Conservation (phyloP, 345 rosid genomes). For the Microcos paniculata region DNA sequence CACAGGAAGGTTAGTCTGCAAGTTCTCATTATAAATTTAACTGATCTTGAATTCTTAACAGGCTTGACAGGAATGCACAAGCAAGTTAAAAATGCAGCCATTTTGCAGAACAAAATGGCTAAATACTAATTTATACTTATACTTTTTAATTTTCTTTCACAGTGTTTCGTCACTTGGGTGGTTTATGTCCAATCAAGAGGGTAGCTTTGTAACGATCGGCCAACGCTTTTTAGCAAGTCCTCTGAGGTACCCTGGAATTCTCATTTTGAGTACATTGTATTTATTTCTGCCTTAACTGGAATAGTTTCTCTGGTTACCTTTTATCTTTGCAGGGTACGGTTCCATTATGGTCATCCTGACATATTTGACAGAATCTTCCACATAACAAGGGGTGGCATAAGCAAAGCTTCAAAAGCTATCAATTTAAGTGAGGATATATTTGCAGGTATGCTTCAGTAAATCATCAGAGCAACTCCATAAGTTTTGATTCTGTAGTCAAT, state of each 20-base stretch:
- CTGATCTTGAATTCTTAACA: background rate
- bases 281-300: no score
- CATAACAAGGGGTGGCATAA: conserved; percentile 95
- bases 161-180: conserved; percentile 99
- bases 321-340: conserved; percentile 70
- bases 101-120: background rate
- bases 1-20: conserved; percentile 87
- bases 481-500: background rate
- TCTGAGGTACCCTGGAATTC: conserved; percentile 56
- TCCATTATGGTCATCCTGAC: conserved; percentile 99
- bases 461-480: background rate
- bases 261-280: background rate
- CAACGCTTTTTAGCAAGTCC: conserved; percentile 97
- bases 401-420: conserved; percentile 93
- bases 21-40: background rate
- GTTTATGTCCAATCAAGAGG: conserved; percentile 99
- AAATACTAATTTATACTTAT: conserved; percentile 3
- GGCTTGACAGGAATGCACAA: background rate
- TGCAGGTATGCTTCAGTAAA: conserved; percentile 17
- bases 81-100: background rate
- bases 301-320: conserved; percentile 7
- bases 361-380: conserved; percentile 96
- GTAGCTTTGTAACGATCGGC: conserved; percentile 92
- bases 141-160: conserved; percentile 26
- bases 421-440: conserved; percentile 94